These are phyloP conservation scores for Tricharina praecox DNA, from an alignment of 495 filamentous ascomycete species.

Conservation along the genomic window DNA sequence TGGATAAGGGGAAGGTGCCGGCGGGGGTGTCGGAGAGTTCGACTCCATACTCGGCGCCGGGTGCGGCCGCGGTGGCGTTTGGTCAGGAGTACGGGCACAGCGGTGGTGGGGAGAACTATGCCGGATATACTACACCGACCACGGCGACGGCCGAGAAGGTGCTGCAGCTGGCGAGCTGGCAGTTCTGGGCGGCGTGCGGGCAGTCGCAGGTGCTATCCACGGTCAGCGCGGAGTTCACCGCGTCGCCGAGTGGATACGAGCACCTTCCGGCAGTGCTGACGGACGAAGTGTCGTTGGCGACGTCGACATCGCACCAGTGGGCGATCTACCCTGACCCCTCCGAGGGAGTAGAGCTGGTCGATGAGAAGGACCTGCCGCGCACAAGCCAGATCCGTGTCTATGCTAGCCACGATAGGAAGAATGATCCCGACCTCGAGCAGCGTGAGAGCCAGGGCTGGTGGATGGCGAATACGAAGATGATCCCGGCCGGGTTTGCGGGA, in stretches of 20 bases:
- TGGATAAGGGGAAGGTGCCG: no score
- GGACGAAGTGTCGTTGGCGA: background rate
- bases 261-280: background rate
- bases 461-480: constrained; percentile 9
- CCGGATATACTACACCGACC: no score
- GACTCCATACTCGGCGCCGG: no score
- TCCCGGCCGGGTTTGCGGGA: constrained; percentile 13
- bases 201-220: constrained; percentile 10
- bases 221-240: constrained; percentile 14
- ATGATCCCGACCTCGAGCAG: no score
- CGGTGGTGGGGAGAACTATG: no score
- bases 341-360: no score
- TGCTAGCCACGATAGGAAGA: constrained; percentile 6
- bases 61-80: no score
- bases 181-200: background rate
- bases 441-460: constrained; percentile 9
- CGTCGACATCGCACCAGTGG: background rate
- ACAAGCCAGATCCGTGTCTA: constrained; percentile 19
- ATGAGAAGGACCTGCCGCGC: no score
- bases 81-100: no score
- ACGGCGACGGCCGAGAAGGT: no score
- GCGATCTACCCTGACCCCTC: background rate
- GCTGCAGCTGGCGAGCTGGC: no score
- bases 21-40: no score
- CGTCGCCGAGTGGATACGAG: constrained; percentile 1